Evolutionary conservation across 805 yeast species (phyloP).

Genomic region (Lachancea fermentati): DNA sequence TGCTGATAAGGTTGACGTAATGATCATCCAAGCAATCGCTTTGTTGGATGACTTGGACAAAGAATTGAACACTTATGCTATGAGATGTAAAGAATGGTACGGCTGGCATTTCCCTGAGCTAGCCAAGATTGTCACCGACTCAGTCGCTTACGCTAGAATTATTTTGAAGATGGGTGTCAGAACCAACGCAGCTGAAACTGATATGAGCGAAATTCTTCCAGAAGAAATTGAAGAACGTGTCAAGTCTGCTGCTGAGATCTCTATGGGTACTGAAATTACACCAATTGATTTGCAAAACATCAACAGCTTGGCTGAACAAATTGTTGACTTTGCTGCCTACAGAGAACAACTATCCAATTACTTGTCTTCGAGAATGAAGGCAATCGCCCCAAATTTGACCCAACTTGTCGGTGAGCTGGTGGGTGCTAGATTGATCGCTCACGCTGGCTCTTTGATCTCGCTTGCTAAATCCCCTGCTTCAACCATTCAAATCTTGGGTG

Average conservation of each 20-base stretch:
- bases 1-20: conserved; percentile 97
- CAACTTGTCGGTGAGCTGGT: conserved; percentile 95
- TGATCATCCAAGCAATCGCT: conserved; percentile 99
- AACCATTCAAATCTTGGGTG: conserved; percentile 96
- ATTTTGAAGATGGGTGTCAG: conserved; percentile 91
- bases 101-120: conserved; percentile 99
- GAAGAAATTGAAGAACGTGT: conserved; percentile 90
- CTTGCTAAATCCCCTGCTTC: conserved; percentile 98
- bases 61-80: conserved; percentile 95
- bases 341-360: conserved; percentile 94
- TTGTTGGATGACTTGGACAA: conserved; percentile 94
- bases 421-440: conserved; percentile 97
- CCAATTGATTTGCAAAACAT: conserved; percentile 84
- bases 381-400: conserved; percentile 96
- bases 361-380: conserved; percentile 91
- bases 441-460: conserved; percentile 90
- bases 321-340: conserved; percentile 92
- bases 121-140: conserved; percentile 94
- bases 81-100: conserved; percentile 99
- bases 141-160: conserved; percentile 93
- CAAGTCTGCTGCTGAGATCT: conserved; percentile 94
- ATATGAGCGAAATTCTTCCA: conserved; percentile 83
- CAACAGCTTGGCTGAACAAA: conserved; percentile 88
- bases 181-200: conserved; percentile 84
- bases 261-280: conserved; percentile 99